Conservation (phyloP, 257 asterid genomes). For the Forsythia viridissima region DNA sequence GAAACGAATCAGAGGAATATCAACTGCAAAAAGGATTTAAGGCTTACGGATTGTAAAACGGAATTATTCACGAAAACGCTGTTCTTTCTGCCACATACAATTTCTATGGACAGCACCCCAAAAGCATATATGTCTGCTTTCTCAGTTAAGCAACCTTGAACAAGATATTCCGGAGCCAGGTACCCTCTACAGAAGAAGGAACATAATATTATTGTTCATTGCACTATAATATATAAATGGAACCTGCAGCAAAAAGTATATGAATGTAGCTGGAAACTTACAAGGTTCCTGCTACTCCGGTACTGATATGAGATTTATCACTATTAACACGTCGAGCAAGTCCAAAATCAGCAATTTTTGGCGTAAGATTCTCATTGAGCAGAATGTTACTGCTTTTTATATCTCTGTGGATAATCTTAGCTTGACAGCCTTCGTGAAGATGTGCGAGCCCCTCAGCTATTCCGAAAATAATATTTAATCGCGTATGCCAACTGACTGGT, state of each 20-base stretch:
- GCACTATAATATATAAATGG: background rate
- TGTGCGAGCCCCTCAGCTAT: slow-evolving; percentile 76
- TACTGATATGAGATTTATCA: slow-evolving; percentile 78
- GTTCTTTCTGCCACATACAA: slow-evolving; percentile 68
- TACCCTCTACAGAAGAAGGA: slow-evolving; percentile 59
- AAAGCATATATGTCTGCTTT: slow-evolving; percentile 82
- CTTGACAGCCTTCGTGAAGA: slow-evolving; percentile 61
- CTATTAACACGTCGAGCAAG: slow-evolving; percentile 72
- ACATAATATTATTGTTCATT: background rate
- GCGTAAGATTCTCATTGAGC: slow-evolving; percentile 60
- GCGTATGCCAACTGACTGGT: slow-evolving; percentile 68
- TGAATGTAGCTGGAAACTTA: slow-evolving; percentile 28
- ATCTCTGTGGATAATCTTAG: slow-evolving; percentile 76
- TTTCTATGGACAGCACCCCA: slow-evolving; percentile 78
- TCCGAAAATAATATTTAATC: slow-evolving; percentile 65
- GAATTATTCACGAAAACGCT: slow-evolving; percentile 60
- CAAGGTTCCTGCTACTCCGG: slow-evolving; percentile 91
- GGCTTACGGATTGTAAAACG: slow-evolving; percentile 39
- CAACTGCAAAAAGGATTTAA: background rate
- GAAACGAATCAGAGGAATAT: too few relatives aligned
- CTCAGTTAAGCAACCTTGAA: slow-evolving; percentile 87
- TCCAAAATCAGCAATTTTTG: slow-evolving; percentile 92
- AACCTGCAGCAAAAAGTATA: background rate
- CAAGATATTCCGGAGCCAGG: slow-evolving; percentile 90
- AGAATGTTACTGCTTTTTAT: slow-evolving; percentile 82